Conservation (phyloP, 768 basidiomycete species). For the Lactarius indigo region DNA sequence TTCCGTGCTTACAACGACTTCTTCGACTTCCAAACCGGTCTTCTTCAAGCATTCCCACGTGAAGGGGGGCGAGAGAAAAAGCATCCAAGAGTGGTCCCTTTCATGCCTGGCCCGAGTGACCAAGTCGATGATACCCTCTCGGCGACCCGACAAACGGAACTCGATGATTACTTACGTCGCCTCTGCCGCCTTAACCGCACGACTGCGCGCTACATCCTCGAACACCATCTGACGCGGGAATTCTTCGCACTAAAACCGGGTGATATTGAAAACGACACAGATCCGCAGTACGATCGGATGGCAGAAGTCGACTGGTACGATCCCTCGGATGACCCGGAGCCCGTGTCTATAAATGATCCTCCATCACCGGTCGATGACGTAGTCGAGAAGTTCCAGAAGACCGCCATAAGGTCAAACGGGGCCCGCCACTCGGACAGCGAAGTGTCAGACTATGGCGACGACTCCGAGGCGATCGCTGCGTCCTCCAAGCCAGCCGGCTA, state of each 20-base stretch:
- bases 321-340: slow-evolving; percentile 25
- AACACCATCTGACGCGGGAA: slow-evolving; percentile 71
- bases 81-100: slow-evolving; percentile 78
- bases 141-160: slow-evolving; percentile 70
- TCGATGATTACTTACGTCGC: slow-evolving; percentile 83
- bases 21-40: slow-evolving; percentile 91
- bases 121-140: slow-evolving; percentile 83
- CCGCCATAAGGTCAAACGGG: slow-evolving; percentile 44
- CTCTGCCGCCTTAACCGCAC: slow-evolving; percentile 67
- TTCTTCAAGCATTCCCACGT: slow-evolving; percentile 81
- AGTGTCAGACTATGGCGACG: slow-evolving; percentile 51
- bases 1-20: slow-evolving; percentile 98
- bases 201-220: slow-evolving; percentile 75
- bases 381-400: slow-evolving; percentile 28
- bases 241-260: slow-evolving; percentile 87
- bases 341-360: slow-evolving; percentile 33
- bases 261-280: slow-evolving; percentile 69
- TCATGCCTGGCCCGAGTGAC: slow-evolving; percentile 93
- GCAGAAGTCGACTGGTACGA: slow-evolving; percentile 42
- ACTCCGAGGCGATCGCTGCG: slow-evolving; percentile 9
- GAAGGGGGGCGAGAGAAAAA: slow-evolving; percentile 81
- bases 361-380: slow-evolving; percentile 37
- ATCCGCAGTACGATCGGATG: slow-evolving; percentile 56
- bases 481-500: slow-evolving; percentile 9
- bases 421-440: slow-evolving; percentile 51